Conservation (phyloP, 495 filamentous ascomycete species). For the Halenospora varia region DNA sequence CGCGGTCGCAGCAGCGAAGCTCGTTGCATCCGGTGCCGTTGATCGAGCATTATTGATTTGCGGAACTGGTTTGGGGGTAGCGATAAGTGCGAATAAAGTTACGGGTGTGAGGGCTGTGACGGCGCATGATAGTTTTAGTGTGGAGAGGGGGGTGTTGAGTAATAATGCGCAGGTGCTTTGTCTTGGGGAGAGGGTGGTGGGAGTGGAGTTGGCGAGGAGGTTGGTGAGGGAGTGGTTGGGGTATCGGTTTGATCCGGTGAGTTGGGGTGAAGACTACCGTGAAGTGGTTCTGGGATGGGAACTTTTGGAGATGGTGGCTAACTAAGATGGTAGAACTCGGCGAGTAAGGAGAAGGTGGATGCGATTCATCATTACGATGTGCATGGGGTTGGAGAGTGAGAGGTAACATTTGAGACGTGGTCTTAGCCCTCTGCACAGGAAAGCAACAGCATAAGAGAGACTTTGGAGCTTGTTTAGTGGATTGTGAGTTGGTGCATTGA, state of each 20-base stretch:
- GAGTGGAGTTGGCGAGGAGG: conserved; percentile 71
- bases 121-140: conserved; percentile 80
- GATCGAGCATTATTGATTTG: conserved; percentile 85
- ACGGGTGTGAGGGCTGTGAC: conserved; percentile 84
- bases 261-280: conserved; percentile 20
- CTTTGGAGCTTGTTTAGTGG: too few species aligned
- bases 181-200: conserved; percentile 82
- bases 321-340: conserved; percentile 13
- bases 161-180: conserved; percentile 88
- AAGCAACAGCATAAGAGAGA: too few species aligned
- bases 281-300: conserved; percentile 13
- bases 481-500: too few species aligned
- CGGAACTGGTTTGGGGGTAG: conserved; percentile 81
- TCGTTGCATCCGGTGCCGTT: conserved; percentile 61
- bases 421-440: too few species aligned
- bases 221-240: conserved; percentile 78
- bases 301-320: background rate
- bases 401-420: too few species aligned
- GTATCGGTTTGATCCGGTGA: conserved; percentile 74
- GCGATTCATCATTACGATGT: conserved; percentile 74
- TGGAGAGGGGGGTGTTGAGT: conserved; percentile 78
- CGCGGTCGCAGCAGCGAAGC: too few species aligned
- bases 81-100: conserved; percentile 84
- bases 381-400: too few species aligned
- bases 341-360: conserved; percentile 70